A percentile compares a stretch with the other conserved stretches of the same genome.
Evolutionary conservation across 2,329 filamentous ascomycete genomes (phyloP).

Genomic region (Diplodia scrobiculata): DNA sequence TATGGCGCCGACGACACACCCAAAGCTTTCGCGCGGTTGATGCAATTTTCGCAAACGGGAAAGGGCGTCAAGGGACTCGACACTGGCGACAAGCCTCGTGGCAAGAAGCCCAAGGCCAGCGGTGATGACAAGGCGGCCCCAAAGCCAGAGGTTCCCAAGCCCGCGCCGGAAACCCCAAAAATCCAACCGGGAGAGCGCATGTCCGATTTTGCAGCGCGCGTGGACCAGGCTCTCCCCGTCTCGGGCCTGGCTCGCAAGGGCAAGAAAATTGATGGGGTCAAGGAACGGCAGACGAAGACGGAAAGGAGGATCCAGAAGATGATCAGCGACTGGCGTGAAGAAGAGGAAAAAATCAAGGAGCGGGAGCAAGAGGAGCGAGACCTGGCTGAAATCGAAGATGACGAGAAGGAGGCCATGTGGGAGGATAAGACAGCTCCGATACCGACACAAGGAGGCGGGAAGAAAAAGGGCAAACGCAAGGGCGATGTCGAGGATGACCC

Average conservation of each 20-base stretch:
- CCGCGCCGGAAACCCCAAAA: constrained; percentile 53
- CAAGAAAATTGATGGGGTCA: constrained; percentile 65
- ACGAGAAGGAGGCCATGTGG: constrained; percentile 64
- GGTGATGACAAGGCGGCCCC: constrained; percentile 34
- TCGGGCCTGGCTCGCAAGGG: constrained; percentile 64
- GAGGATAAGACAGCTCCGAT: constrained; percentile 63
- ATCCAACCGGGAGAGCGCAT: constrained; percentile 84
- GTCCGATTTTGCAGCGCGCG: constrained; percentile 76
- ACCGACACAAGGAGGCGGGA: constrained; percentile 58
- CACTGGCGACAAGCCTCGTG: constrained; percentile 59
- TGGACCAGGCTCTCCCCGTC: constrained; percentile 81
- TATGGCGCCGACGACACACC: constrained; percentile 77
- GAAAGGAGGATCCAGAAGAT: constrained; percentile 73
- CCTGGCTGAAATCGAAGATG: constrained; percentile 64
- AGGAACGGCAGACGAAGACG: constrained; percentile 72
- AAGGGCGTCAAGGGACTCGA: constrained; percentile 67
- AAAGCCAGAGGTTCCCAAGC: constrained; percentile 31
- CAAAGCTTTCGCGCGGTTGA: constrained; percentile 80
- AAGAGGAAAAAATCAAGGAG: constrained; percentile 62
- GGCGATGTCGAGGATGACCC: constrained; percentile 67
- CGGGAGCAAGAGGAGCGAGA: constrained; percentile 76
- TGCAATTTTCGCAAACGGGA: constrained; percentile 68
- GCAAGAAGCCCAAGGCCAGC: constrained; percentile 53
- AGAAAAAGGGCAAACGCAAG: constrained; percentile 53
- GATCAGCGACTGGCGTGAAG: constrained; percentile 61